Evolutionary conservation across 106 monocot species (phyloP), one percentile per base, ranked within the genome.

Genomic region (Triglochin maritima): DNA sequence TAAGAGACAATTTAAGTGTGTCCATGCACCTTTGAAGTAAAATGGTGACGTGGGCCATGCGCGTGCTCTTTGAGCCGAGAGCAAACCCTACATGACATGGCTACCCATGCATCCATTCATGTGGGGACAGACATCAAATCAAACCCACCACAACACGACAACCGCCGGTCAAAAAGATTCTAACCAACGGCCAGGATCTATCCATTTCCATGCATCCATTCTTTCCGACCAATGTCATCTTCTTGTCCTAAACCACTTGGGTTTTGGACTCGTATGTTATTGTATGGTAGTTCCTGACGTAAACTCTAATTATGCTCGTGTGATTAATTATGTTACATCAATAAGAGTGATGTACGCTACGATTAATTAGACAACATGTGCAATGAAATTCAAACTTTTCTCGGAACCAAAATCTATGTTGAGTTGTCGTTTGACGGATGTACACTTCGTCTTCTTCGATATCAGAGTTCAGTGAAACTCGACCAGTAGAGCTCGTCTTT

Each of bases 11-110:
- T 3, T 41, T 6, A 60, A 16, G 41, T 5, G 41, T 5, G 42
- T 6, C 17, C 43, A 60, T 13, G 7, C 60, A 7, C 43, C 17
- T 41, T 14, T 46, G 12, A 11, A n/a, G n/a, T n/a, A n/a, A n/a
- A n/a, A n/a, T n/a, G 15, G 3, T 47, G 4, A 1, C 60, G 44
- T 9, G 16, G 6, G 0, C 63, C 63, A 63, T 46, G 63, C 45
- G 63, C 63, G 63, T 63, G 63, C 63, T 2, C 47, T 46, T 63
- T 46, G 63, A 63, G 63, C 63, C 63, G 10, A 44, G 63, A 13
- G n/a, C 63, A 63, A 0, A 3, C 9, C 42, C 29, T 29, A 29
- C 29, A 29, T 29, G 29, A 29, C 44, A 4, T 47, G 11, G 10
- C 46, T 46, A 11, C 63, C 14, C 13, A 7, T 63, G 9, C 44